Conservation (phyloP, 139 green algal species). For the Yamagishiella unicocca region DNA sequence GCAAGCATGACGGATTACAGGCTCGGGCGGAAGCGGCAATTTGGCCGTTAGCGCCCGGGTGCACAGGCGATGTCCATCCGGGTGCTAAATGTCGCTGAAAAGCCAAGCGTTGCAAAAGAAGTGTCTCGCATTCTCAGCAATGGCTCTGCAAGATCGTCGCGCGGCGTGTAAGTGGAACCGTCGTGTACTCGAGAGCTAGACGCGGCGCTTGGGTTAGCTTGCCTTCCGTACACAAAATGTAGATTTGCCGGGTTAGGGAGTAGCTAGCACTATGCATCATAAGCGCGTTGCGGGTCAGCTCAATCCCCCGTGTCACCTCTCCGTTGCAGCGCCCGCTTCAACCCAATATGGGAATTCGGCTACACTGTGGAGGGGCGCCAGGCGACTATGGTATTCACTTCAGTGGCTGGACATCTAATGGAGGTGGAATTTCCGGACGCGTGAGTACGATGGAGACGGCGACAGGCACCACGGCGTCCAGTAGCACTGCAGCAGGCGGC, state of each 20-base stretch:
- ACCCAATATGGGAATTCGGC: constrained; percentile 87
- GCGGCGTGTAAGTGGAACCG: constrained; percentile 45
- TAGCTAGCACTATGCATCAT: too few species aligned
- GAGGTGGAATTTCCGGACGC: constrained; percentile 66
- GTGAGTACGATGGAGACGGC: too few species aligned
- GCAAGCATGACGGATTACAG: too few species aligned
- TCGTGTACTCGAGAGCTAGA: too few species aligned
- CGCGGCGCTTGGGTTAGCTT: background rate
- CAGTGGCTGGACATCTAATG: constrained; percentile 95
- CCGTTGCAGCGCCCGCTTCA: constrained; percentile 77
- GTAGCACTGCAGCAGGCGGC: too few species aligned
- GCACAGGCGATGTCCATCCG: constrained; percentile 42
- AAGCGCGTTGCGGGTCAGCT: background rate
- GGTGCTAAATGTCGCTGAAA: constrained; percentile 96
- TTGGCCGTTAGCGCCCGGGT: too few species aligned
- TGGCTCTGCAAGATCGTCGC: constrained; percentile 42
- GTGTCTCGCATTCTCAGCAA: constrained; percentile 85
- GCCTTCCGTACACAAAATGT: too few species aligned
- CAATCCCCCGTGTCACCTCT: background rate
- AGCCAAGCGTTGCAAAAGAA: constrained; percentile 92
- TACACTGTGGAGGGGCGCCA: constrained; percentile 78
- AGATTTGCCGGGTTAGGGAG: too few species aligned
- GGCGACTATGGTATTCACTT: constrained; percentile 93
- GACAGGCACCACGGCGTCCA: too few species aligned
- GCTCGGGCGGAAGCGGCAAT: too few species aligned